phyloP scores from a whole-genome alignment of 108 stramenopile genomes.

The Skeletonema marinoi region DNA sequence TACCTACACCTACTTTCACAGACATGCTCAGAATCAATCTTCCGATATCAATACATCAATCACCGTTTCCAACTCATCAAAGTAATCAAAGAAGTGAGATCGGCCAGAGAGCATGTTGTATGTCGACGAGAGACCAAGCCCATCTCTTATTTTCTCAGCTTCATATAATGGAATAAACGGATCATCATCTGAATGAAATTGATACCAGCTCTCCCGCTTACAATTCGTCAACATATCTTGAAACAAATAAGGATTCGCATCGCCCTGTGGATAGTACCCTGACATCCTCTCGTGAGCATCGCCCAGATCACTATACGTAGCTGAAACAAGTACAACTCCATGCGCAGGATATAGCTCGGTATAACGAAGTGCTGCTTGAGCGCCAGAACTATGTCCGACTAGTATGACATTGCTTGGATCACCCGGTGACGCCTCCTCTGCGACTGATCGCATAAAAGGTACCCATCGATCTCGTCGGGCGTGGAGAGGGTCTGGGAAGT shows the following conservation, averaged over 20 bases:
- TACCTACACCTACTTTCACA: too few species aligned
- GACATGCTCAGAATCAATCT: not conserved
- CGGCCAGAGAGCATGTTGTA: conserved; percentile 65
- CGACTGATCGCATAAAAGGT: conserved; percentile 56
- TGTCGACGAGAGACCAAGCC: conserved; percentile 53
- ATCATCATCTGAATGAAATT: conserved; percentile 79
- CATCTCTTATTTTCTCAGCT: conserved; percentile 60
- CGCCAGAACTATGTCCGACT: conserved; percentile 75
- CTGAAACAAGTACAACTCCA: conserved; percentile 62
- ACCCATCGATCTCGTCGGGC: conserved; percentile 72
- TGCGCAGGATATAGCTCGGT: conserved; percentile 53
- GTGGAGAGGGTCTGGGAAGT: conserved; percentile 68
- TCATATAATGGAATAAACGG: conserved; percentile 70
- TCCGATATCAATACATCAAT: not conserved
- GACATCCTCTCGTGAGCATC: conserved; percentile 74
- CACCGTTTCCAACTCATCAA: conserved; percentile 53
- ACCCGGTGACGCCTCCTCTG: conserved; percentile 17
- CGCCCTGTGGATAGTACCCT: conserved; percentile 67
- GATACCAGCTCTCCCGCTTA: conserved; percentile 45
- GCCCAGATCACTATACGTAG: conserved; percentile 70
- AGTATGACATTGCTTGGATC: conserved; percentile 53
- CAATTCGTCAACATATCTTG: conserved; percentile 62
- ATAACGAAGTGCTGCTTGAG: conserved; percentile 70
- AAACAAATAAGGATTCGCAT: conserved; percentile 62
- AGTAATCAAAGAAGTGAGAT: conserved; percentile 72